phyloP scores from a whole-genome alignment of 768 basidiomycete species.

The Vararia minispora region DNA sequence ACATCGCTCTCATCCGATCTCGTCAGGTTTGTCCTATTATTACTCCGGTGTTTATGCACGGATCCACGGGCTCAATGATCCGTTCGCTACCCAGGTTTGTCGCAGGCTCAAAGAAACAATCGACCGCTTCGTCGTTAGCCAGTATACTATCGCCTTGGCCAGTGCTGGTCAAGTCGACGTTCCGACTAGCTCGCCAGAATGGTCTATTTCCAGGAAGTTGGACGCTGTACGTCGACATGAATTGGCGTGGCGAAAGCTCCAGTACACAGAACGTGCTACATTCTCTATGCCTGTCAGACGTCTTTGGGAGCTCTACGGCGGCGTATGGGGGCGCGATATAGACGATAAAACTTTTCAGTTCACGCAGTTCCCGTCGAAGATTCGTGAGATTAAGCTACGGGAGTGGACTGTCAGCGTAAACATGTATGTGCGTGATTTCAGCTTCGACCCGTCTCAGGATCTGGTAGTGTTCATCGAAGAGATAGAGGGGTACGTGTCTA shows the following conservation, averaged over 20 bases:
- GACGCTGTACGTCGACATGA: too few species aligned
- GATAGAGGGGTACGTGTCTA: conserved; percentile 19
- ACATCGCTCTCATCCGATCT: too few species aligned
- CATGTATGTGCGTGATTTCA: conserved; percentile 8
- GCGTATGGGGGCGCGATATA: conserved; percentile 8
- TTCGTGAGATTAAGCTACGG: conserved; percentile 9
- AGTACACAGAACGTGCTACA: conserved; percentile 2
- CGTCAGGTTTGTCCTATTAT: too few species aligned
- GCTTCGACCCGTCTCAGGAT: conserved; percentile 13
- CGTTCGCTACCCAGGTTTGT: conserved; percentile 4
- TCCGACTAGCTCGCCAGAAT: conserved; percentile 2
- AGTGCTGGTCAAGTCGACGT: conserved; percentile 9
- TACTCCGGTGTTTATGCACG: too few species aligned
- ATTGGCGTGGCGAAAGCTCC: conserved; percentile 6
- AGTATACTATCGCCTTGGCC: conserved; percentile 7
- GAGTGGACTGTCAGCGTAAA: conserved; percentile 8
- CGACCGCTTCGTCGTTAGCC: conserved; percentile 4
- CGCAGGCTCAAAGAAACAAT: conserved; percentile 6
- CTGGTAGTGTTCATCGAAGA: conserved; percentile 9
- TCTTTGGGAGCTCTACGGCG: conserved; percentile 13
- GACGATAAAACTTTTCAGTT: conserved; percentile 1
- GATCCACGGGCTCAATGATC: too few species aligned
- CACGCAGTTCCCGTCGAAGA: conserved; percentile 10
- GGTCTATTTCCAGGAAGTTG: too few species aligned
- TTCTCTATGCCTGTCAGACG: not conserved